Percentiles rank a stretch among this genome's conserved stretches.
These are phyloP conservation scores for Camelina laxa DNA, from an alignment of 345 rosid genomes.

Conservation along the genomic window DNA sequence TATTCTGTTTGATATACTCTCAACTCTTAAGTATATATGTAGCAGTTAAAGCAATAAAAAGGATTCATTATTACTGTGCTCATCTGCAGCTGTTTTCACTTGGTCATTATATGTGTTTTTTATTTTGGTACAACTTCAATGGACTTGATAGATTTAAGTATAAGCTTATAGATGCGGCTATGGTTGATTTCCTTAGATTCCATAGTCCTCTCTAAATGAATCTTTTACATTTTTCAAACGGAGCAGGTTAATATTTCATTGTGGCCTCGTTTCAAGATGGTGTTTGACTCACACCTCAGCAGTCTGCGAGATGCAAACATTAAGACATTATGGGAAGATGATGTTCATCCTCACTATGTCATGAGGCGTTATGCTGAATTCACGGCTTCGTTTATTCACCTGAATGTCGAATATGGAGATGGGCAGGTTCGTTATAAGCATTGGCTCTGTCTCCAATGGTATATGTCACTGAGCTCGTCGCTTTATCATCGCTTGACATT, in stretches of 20 bases:
- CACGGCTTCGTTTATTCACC: slow-evolving; percentile 94
- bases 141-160: slow-evolving; percentile 11
- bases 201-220: slow-evolving; percentile 21
- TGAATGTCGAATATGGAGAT: slow-evolving; percentile 93
- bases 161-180: slow-evolving; percentile 4
- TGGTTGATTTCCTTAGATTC: slow-evolving; percentile 17
- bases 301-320: slow-evolving; percentile 91
- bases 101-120: not conserved
- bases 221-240: slow-evolving; percentile 33
- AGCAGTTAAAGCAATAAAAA: slow-evolving; percentile 7
- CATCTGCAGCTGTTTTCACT: slow-evolving; percentile 28
- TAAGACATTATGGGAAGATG: slow-evolving; percentile 96
- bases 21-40: slow-evolving; percentile 11
- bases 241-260: slow-evolving; percentile 90
- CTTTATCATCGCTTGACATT: slow-evolving; percentile 9
- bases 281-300: slow-evolving; percentile 87
- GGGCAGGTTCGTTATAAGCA: slow-evolving; percentile 70
- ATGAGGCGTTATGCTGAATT: slow-evolving; percentile 99
- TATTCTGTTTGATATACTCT: slow-evolving; percentile 26
- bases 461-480: slow-evolving; percentile 10
- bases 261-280: slow-evolving; percentile 99
- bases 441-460: slow-evolving; percentile 24
- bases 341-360: slow-evolving; percentile 97
- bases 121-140: not conserved
- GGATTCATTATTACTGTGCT: not conserved